These are phyloP conservation scores for Rhododendron kiyosumense DNA, from an alignment of 148 eudicot genomes.

Conservation along the genomic window DNA sequence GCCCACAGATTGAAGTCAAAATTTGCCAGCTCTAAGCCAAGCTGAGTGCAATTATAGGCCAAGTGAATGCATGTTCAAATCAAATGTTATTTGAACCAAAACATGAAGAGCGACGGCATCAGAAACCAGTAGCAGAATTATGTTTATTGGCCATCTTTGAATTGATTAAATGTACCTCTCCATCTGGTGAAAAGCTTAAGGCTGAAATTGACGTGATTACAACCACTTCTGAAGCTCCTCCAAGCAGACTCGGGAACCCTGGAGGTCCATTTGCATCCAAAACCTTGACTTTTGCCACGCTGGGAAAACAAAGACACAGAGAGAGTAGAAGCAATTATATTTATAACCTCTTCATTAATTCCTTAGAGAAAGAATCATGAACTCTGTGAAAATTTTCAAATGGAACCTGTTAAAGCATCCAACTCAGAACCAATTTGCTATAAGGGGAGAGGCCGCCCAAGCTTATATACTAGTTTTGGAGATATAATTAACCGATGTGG, in stretches of 20 bases:
- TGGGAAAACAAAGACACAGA: constrained; percentile 13
- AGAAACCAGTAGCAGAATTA: constrained; percentile 11
- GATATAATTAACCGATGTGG: too few relatives aligned
- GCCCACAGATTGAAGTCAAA: neutral
- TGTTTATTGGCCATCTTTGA: neutral
- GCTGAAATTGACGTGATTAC: constrained; percentile 69
- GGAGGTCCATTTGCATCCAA: constrained; percentile 99
- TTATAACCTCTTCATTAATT: neutral
- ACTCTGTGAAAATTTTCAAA: neutral
- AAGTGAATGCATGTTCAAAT: constrained; percentile 6
- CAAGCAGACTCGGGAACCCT: constrained; percentile 80
- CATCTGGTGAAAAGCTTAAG: constrained; percentile 89
- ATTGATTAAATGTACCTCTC: constrained; percentile 58
- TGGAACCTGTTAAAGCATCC: too few relatives aligned
- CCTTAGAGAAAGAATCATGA: neutral
- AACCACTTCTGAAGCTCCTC: constrained; percentile 52
- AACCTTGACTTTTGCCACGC: constrained; percentile 75
- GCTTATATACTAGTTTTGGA: too few relatives aligned
- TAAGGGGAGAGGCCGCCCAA: too few relatives aligned
- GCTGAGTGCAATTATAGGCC: neutral
- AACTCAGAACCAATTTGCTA: too few relatives aligned
- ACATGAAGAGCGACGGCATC: neutral
- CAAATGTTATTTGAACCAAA: neutral
- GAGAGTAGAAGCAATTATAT: constrained; percentile 10
- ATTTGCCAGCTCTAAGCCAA: neutral